Evolutionary conservation across 208 protist genomes (phyloP), one percentile per base, ranked within the genome.

Genomic region (Leishmania turanica): DNA sequence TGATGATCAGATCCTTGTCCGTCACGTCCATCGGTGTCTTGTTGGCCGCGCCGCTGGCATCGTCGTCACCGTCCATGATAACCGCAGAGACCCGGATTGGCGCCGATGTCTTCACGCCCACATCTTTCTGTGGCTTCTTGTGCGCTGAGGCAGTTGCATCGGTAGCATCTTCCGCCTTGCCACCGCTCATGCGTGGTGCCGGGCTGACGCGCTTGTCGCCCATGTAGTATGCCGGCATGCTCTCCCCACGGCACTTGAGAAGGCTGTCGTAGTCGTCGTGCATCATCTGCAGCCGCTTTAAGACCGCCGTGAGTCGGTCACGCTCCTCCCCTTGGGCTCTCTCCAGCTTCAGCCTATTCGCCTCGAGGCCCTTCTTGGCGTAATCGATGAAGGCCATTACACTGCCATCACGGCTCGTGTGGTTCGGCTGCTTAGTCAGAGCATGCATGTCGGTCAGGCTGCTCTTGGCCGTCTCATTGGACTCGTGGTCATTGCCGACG

Each of bases 311-410:
- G 49, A 81, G 54, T 24, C 82, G 74, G 65, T 85, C 69, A 51
- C 70, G 64, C 60, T 89, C 83, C 37, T 81, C 75, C 27, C 53
- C 70, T 34, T 72, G 34, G 9, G 88, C 79, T 7, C 47, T 74
- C 42, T 81, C 74, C 34, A 89, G 37, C 75, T 88, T 87, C 19
- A 76, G 47, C 60, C 72, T 70, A 79, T 80, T 81, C 37, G 70
- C 70, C 27, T 76, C 75, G 17, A 91, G 77, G 11, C 80, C 78
- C 74, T 88, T 88, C 31, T 84, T 86, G 73, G 84, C 85, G 70
- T 88, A 82, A 19, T 92, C 84, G 49, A 92, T 53, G 78, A 88
- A 95, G 31, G 82, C 78, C 58, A 60, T 78, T 8, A 95, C 83
- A 79, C 87, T 90, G 64, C 91, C 89, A 58, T 80, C 84, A 70